Evolutionary conservation across 306 rosid genomes (phyloP).

Genomic region (Benincasa hispida): DNA sequence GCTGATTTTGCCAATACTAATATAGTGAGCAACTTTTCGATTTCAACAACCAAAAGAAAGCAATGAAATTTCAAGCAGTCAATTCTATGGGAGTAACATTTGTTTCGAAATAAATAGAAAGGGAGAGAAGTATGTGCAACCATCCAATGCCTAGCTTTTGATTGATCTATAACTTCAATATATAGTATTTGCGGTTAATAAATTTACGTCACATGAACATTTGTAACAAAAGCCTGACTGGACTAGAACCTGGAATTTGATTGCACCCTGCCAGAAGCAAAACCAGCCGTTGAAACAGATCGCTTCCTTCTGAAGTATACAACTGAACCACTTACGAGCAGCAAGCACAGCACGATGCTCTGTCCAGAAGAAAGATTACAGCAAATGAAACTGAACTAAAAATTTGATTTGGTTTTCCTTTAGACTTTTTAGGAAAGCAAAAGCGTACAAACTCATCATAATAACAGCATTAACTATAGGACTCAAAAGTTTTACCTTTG

Average conservation of each 20-base stretch:
- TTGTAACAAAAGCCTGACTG: background rate
- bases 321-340: conserved; percentile 48
- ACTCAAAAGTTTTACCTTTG: background rate
- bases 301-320: conserved; percentile 45
- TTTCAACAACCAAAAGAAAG: background rate
- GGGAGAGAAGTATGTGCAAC: background rate
- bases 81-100: background rate
- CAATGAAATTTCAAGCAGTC: background rate
- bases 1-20: background rate
- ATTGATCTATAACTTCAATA: background rate
- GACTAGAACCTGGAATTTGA: conserved; percentile 46
- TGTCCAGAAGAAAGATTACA: conserved; percentile 23
- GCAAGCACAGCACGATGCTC: conserved; percentile 40
- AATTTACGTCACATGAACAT: background rate
- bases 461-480: background rate
- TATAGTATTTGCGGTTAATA: background rate
- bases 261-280: conserved; percentile 40
- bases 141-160: background rate
- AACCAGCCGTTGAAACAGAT: conserved; percentile 34
- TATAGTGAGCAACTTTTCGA: background rate
- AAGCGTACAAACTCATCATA: background rate
- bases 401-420: background rate
- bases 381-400: background rate
- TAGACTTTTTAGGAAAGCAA: background rate
- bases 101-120: background rate